Conservation (phyloP, 768 basidiomycete genomes). For the Daedaleopsis nitida region DNA sequence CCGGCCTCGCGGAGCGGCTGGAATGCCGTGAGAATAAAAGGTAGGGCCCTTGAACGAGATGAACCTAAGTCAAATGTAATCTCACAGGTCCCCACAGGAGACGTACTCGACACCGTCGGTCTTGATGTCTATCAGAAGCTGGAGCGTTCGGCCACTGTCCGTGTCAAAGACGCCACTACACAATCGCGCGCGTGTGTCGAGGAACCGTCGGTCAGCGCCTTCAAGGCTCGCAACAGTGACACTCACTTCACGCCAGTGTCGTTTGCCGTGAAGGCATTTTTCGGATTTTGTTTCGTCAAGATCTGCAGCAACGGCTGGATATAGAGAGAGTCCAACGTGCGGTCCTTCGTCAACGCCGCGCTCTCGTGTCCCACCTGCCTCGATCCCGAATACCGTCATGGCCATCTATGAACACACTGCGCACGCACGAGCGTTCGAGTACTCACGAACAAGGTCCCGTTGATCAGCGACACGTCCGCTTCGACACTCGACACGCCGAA, state of each 20-base stretch:
- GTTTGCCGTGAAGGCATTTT: constrained; percentile 42
- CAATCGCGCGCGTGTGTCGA: too few species aligned
- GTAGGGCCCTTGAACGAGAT: constrained; percentile 38
- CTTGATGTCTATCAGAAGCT: constrained; percentile 56
- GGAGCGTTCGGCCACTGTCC: constrained; percentile 40
- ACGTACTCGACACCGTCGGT: constrained; percentile 49
- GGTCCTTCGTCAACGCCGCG: constrained; percentile 42
- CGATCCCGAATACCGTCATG: neutral
- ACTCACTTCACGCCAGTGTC: constrained; percentile 44
- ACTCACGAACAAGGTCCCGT: constrained; percentile 46
- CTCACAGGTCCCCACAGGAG: neutral
- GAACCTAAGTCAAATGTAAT: constrained; percentile 6
- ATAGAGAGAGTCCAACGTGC: constrained; percentile 51
- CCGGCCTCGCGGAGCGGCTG: constrained; percentile 46
- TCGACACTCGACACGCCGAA: constrained; percentile 53
- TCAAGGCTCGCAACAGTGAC: neutral
- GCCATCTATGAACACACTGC: neutral
- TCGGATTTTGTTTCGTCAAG: constrained; percentile 44
- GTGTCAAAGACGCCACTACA: constrained; percentile 55
- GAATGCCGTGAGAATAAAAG: constrained; percentile 45
- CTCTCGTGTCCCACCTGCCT: constrained; percentile 47
- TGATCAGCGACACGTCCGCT: constrained; percentile 52
- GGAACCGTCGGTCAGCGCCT: too few species aligned
- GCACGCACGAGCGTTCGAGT: neutral
- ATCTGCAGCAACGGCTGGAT: constrained; percentile 47